phyloP scores from a whole-genome alignment of 768 basidiomycete species.

The Leccinum rimulosum region DNA sequence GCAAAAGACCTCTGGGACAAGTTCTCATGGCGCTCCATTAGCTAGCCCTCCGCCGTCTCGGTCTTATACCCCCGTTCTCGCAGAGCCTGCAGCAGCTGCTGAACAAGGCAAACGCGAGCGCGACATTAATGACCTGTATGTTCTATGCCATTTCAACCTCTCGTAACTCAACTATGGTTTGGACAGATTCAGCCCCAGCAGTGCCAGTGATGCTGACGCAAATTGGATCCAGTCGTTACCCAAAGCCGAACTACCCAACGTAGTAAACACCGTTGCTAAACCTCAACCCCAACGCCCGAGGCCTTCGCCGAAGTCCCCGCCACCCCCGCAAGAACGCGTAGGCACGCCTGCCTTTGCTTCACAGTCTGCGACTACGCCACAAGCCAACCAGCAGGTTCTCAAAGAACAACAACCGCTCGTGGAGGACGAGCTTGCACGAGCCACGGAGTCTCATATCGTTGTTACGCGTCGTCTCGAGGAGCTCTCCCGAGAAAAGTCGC shows the following conservation, averaged over 20 bases:
- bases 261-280: conserved; percentile 32
- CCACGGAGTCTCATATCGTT: conserved; percentile 6
- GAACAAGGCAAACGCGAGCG: conserved; percentile 43
- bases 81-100: conserved; percentile 32
- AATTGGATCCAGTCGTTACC: conserved; percentile 66
- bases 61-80: conserved; percentile 51
- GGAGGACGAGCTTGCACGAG: conserved; percentile 20
- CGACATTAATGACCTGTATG: conserved; percentile 67
- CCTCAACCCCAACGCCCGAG: conserved; percentile 26
- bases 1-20: conserved; percentile 52
- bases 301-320: conserved; percentile 16
- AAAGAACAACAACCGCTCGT: conserved; percentile 20
- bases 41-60: conserved; percentile 47
- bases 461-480: conserved; percentile 17
- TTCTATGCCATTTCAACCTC: conserved; percentile 13
- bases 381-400: conserved; percentile 1
- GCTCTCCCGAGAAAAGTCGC: conserved; percentile 24
- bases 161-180: conserved; percentile 8
- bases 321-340: conserved; percentile 12
- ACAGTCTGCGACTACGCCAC: not conserved
- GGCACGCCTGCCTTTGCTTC: conserved; percentile 5
- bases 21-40: conserved; percentile 31
- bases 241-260: conserved; percentile 36
- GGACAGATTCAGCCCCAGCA: conserved; percentile 43
- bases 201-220: conserved; percentile 31